Conservation (phyloP, 352 stramenopile genomes). For the Sclerospora graminicola region DNA sequence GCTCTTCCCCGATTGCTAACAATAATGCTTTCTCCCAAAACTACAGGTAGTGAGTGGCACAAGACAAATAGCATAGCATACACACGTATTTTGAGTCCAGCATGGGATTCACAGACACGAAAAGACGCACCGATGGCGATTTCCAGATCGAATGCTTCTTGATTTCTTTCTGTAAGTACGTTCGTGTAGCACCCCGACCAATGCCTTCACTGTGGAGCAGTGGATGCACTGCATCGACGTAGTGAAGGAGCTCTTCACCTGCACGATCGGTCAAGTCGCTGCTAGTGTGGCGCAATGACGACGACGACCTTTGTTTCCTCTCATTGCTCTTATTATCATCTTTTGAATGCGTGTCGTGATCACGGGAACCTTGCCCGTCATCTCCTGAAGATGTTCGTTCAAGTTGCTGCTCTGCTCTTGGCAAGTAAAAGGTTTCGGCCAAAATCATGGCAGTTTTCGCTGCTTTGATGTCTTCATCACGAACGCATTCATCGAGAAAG, state of each 20-base stretch:
- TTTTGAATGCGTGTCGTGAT: constrained; percentile 4
- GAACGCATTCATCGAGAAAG: constrained; percentile 67
- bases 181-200: constrained; percentile 40
- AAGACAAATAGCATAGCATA: too few species aligned
- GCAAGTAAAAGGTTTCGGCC: constrained; percentile 70
- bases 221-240: constrained; percentile 20
- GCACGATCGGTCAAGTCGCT: constrained; percentile 19
- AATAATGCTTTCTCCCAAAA: constrained; percentile 84
- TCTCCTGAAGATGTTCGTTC: neutral
- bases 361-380: neutral
- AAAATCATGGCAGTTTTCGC: constrained; percentile 85
- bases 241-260: constrained; percentile 26
- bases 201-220: constrained; percentile 25
- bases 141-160: constrained; percentile 83
- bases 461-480: constrained; percentile 71
- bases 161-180: constrained; percentile 75
- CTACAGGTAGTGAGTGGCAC: constrained; percentile 6
- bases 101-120: neutral
- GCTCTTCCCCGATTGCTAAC: constrained; percentile 71
- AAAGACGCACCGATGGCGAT: constrained; percentile 40
- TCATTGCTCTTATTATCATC: constrained; percentile 5
- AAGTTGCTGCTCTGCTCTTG: constrained; percentile 8
- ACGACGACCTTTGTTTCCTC: constrained; percentile 8
- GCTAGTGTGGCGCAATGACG: constrained; percentile 13
- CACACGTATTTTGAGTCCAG: too few species aligned